Base-by-base conservation (phyloP, 2,329 filamentous ascomycete genomes). In the Monilinia aucupariae region DNA sequence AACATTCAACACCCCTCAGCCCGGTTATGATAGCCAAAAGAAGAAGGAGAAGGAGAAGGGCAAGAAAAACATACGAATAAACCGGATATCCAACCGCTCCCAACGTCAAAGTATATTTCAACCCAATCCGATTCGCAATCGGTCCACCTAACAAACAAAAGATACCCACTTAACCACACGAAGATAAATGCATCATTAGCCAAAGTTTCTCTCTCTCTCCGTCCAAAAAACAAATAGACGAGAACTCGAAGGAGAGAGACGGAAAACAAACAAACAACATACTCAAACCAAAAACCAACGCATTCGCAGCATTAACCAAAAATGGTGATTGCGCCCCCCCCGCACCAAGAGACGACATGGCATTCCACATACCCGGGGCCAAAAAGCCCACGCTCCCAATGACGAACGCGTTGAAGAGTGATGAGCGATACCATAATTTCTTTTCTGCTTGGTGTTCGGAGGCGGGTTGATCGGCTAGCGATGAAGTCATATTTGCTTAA, bases 251-350 rank as follows among this genome's bases (percentile, higher is more conserved):
- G n/a, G n/a, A n/a, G n/a, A n/a, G n/a, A n/a, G n/a, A n/a, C n/a
- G n/a, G n/a, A n/a, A n/a, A n/a, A n/a, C n/a, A n/a, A n/a, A n/a
- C n/a, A n/a, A n/a, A n/a, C n/a, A 22, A 74, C 74, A 79, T 78
- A 41, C 51, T 54, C 51, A 78, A 74, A 2, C 73, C 76, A 64
- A 77, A 79, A 0, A 79, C 72, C 1, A 80, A 67, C 0, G 78
- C 77, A 62, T 80, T 80, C n/a, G 77, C 78, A 1, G 76, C 75
- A 50, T 77, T 79, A 20, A 78, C 75, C 8, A 78, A 71, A 49
- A 77, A 68, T 0, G 77, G 78, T 50, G 71, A 72, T 83, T 2
- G 90, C 78, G 65, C 74, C 15, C 78, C 77, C 20, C 77, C 78
- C 4, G 75, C 78, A 0, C 78, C 78, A 0, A 77, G 68, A 1